These are phyloP conservation scores for Vigna angularis DNA, from an alignment of 306 rosid species.

Conservation along the genomic window DNA sequence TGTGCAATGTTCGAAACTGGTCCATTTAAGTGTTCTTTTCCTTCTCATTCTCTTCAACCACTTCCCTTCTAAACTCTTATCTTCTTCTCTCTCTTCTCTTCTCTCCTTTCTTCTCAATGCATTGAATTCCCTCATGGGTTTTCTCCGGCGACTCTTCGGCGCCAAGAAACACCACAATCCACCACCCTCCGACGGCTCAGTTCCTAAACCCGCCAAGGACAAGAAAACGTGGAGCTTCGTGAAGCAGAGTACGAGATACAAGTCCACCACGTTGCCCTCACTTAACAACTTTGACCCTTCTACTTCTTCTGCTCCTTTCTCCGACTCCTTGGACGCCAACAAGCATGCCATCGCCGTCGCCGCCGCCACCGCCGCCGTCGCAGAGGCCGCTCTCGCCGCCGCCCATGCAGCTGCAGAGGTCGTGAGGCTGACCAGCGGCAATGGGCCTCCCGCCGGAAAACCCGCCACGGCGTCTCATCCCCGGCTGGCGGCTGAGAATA, in stretches of 20 bases:
- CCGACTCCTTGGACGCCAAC: slow-evolving; percentile 60
- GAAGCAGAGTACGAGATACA: slow-evolving; percentile 32
- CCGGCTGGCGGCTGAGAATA: slow-evolving; percentile 45
- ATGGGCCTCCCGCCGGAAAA: background rate
- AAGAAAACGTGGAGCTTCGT: slow-evolving; percentile 56
- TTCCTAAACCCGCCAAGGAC: slow-evolving; percentile 39
- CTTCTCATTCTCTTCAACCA: background rate
- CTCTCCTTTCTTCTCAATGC: slow-evolving; percentile 38
- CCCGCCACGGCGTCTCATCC: slow-evolving; percentile 4
- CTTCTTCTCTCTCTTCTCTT: background rate
- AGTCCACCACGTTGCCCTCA: slow-evolving; percentile 12
- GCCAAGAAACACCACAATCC: slow-evolving; percentile 45
- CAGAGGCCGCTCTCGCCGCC: slow-evolving; percentile 92
- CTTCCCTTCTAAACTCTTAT: slow-evolving; percentile 14
- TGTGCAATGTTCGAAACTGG: slow-evolving; percentile 13
- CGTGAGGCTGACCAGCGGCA: slow-evolving; percentile 59
- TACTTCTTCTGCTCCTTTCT: slow-evolving; percentile 8
- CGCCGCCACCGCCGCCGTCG: slow-evolving; percentile 90
- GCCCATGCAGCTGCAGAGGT: slow-evolving; percentile 97
- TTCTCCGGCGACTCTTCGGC: slow-evolving; percentile 89
- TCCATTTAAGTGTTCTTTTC: slow-evolving; percentile 35
- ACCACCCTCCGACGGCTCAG: slow-evolving; percentile 13
- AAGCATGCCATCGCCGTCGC: slow-evolving; percentile 94
- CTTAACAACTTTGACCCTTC: slow-evolving; percentile 39
- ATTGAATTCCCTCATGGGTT: slow-evolving; percentile 70